These are phyloP conservation scores for Dispira simplex DNA, from an alignment of 192 early-diverging fungal species.

Conservation along the genomic window DNA sequence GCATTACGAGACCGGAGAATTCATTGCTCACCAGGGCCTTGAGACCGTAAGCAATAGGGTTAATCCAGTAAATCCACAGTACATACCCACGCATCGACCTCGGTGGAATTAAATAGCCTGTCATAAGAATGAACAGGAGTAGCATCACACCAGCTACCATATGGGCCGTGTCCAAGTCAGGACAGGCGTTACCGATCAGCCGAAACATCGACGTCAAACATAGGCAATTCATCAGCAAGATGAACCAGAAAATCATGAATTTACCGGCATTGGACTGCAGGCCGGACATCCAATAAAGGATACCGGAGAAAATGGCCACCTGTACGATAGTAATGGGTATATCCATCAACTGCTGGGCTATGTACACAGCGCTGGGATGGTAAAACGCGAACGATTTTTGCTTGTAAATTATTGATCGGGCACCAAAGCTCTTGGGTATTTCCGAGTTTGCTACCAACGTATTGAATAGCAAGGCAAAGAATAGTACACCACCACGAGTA, in stretches of 20 bases:
- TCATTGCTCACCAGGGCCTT: slow-evolving; percentile 53
- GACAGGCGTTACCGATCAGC: slow-evolving; percentile 24
- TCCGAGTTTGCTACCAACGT: slow-evolving; percentile 51
- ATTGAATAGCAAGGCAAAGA: slow-evolving; percentile 56
- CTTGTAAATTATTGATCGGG: slow-evolving; percentile 59
- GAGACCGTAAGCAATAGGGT: slow-evolving; percentile 50
- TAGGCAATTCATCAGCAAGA: slow-evolving; percentile 37
- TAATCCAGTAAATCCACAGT: slow-evolving; percentile 50
- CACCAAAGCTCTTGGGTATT: slow-evolving; percentile 49
- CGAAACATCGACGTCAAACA: slow-evolving; percentile 45
- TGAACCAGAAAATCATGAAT: slow-evolving; percentile 46
- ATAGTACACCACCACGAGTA: slow-evolving; percentile 63
- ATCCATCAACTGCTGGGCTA: slow-evolving; percentile 41
- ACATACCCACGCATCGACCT: slow-evolving; percentile 45
- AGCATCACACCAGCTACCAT: slow-evolving; percentile 23
- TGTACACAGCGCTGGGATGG: slow-evolving; percentile 43
- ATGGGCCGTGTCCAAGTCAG: slow-evolving; percentile 26
- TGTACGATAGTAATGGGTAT: slow-evolving; percentile 33
- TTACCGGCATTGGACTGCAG: slow-evolving; percentile 36
- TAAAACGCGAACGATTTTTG: slow-evolving; percentile 60
- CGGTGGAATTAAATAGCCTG: slow-evolving; percentile 42
- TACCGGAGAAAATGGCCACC: slow-evolving; percentile 37
- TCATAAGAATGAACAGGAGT: slow-evolving; percentile 23
- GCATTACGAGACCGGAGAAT: slow-evolving; percentile 31
- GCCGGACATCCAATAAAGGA: slow-evolving; percentile 50